Evolutionary conservation across 169 alveolate genomes (phyloP).

Genomic region (Eimeria necatrix): DNA sequence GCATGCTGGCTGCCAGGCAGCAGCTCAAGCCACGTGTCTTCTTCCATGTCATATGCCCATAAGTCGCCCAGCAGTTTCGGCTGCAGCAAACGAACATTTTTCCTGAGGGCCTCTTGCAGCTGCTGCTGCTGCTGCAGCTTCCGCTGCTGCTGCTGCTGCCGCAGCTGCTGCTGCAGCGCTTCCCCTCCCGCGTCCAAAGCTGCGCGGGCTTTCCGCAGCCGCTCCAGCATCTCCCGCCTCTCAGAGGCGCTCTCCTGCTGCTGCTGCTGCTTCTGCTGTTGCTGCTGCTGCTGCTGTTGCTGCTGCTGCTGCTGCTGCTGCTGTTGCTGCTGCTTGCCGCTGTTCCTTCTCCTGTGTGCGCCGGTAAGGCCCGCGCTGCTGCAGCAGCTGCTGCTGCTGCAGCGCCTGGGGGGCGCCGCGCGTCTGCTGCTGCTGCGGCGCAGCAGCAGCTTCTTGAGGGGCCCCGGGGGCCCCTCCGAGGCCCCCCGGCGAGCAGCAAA

Average conservation of each 20-base stretch:
- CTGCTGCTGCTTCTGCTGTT: constrained; percentile 20
- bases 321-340: background rate
- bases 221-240: background rate
- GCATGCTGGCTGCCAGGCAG: background rate
- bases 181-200: background rate
- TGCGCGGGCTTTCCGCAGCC: background rate
- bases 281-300: background rate
- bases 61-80: background rate
- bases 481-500: background rate
- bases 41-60: constrained; percentile 27
- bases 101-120: background rate
- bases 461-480: background rate
- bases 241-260: background rate
- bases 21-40: constrained; percentile 12
- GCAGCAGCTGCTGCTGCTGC: background rate
- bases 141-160: background rate
- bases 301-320: background rate
- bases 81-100: background rate
- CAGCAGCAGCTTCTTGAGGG: background rate
- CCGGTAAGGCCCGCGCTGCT: background rate
- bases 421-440: background rate
- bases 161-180: background rate
- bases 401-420: background rate
- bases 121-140: constrained; percentile 41
- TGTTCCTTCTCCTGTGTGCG: background rate